phyloP scores from a whole-genome alignment of 2,329 filamentous ascomycete genomes.

The Torrubiella hemipterigena region DNA sequence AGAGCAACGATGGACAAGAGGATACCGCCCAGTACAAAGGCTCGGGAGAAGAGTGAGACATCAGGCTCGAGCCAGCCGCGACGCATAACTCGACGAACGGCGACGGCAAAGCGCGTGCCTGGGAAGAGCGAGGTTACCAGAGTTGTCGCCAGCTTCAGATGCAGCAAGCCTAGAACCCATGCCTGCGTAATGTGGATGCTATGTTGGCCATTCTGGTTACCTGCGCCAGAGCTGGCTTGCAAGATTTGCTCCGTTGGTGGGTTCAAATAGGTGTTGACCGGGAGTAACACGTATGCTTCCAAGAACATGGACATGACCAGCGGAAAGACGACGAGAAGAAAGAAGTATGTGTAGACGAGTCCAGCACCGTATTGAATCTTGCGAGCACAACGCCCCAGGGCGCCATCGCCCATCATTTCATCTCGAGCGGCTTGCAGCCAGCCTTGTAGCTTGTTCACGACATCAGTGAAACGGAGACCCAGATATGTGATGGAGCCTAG shows the following conservation, averaged over 20 bases:
- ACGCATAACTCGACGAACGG: conserved; percentile 61
- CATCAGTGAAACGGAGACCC: conserved; percentile 35
- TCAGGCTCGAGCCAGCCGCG: conserved; percentile 73
- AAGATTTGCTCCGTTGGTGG: conserved; percentile 17
- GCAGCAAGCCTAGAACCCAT: conserved; percentile 87
- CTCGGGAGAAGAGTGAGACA: conserved; percentile 65
- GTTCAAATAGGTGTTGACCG: conserved; percentile 68
- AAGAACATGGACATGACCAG: conserved; percentile 67
- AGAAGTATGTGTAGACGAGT: conserved; percentile 63
- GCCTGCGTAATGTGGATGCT: conserved; percentile 81
- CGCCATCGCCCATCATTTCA: conserved; percentile 11
- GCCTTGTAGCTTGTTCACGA: conserved; percentile 19
- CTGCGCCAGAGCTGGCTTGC: conserved; percentile 14
- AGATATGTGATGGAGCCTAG: conserved; percentile 58
- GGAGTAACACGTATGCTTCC: conserved; percentile 81
- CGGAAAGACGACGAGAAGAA: conserved; percentile 69
- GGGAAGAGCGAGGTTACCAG: conserved; percentile 56
- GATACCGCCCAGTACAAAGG: conserved; percentile 68
- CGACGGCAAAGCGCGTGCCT: conserved; percentile 58
- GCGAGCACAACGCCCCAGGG: conserved; percentile 13
- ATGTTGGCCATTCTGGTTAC: conserved; percentile 32
- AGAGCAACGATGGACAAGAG: conserved; percentile 52
- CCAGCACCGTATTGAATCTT: conserved; percentile 22
- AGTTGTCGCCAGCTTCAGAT: conserved; percentile 67
- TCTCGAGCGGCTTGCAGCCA: conserved; percentile 15